Conservation (phyloP, 371 early-diverging fungal genomes). For the Batkoa obscura region DNA sequence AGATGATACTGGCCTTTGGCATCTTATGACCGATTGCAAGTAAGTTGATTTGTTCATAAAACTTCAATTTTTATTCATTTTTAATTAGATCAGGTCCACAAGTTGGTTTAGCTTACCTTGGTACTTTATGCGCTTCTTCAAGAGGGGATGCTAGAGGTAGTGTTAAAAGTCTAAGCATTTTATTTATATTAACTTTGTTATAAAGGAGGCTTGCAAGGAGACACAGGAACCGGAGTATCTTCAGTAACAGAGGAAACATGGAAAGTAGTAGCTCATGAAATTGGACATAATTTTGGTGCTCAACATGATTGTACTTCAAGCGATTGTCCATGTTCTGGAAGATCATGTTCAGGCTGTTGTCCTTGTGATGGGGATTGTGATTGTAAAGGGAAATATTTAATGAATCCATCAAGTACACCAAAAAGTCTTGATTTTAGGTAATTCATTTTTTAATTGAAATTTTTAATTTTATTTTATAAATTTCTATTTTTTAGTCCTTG, state of each 20-base stretch:
- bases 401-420: slow-evolving; percentile 67
- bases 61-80: neutral
- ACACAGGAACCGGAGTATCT: slow-evolving; percentile 78
- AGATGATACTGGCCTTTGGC: slow-evolving; percentile 81
- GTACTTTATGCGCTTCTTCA: slow-evolving; percentile 43
- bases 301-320: slow-evolving; percentile 16
- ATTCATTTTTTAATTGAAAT: neutral
- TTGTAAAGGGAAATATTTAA: slow-evolving; percentile 53
- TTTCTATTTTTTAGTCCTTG: slow-evolving; percentile 49
- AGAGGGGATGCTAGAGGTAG: slow-evolving; percentile 14
- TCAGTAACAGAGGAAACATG: slow-evolving; percentile 68
- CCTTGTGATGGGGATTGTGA: slow-evolving; percentile 25
- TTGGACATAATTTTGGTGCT: slow-evolving; percentile 80
- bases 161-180: slow-evolving; percentile 13
- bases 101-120: slow-evolving; percentile 88
- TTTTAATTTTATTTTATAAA: neutral
- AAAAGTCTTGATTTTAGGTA: slow-evolving; percentile 24
- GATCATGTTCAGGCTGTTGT: slow-evolving; percentile 34
- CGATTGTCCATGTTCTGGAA: slow-evolving; percentile 14
- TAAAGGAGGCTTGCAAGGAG: slow-evolving; percentile 18
- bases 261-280: slow-evolving; percentile 90
- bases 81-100: slow-evolving; percentile 43
- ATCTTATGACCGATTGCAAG: slow-evolving; percentile 76
- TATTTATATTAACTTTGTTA: slow-evolving; percentile 1
- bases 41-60: slow-evolving; percentile 11